Evolutionary conservation across 1,284 basidiomycete species (phyloP), one percentile per base, ranked within the genome.

Genomic region (Tilletia walkeri): DNA sequence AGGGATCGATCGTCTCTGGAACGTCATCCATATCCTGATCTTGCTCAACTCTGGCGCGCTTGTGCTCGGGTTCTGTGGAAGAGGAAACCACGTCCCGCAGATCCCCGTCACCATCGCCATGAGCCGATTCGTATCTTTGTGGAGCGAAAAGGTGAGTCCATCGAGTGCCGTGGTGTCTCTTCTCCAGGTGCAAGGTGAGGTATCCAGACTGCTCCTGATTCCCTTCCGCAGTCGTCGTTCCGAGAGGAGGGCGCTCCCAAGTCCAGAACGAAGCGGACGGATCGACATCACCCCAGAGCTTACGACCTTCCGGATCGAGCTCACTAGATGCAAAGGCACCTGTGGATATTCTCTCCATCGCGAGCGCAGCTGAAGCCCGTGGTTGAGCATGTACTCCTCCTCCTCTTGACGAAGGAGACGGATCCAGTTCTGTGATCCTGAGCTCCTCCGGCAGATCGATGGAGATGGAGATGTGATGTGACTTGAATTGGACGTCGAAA

Each of bases 1-100:
- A 91, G 0, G 92, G 90, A 76, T 94, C 91, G 68, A 97, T 86
- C 4, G 93, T 95, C 85, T 98, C 95, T 0, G 91, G 89, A 0
- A 97, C 92, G 9, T 93, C 91, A 12, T 87, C 85, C 70, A 90
- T 76, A 36, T 74, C 68, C 56, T 82, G 16, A 14, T 38, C 41
- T 3, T 16, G 39, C 48, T 47, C 16, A 7, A 88, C 20, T 73
- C 75, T 41, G 78, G 75, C n/a, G 77, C 81, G 18, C 74, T 79
- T 78, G 0, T 76, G 69, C 18, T 81, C 73, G 0, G 80, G 80
- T 84, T 48, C 84, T 3, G 71, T 68, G 1, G 41, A 45, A 14
- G 14, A 9, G 41, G 41, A 45, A 45, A 45, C 41, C 41, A 45
- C 14, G 41, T 45, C 41, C 9, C 41, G 41, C 41, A 45, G 14